Evolutionary conservation across 2,329 filamentous ascomycete genomes (phyloP).

Genomic region (Alternaria sp.): DNA sequence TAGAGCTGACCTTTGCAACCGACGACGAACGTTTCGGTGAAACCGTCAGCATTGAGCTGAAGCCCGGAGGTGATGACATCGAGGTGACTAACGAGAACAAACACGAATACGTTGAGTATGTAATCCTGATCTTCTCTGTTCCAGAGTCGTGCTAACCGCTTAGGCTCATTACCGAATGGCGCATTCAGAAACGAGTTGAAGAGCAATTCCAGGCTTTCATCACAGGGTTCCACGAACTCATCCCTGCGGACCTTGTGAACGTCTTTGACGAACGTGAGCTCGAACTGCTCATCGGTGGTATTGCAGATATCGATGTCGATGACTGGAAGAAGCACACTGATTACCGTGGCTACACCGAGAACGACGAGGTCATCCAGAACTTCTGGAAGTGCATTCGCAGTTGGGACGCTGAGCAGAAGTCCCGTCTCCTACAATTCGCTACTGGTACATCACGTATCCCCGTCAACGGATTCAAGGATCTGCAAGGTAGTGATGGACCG

Average conservation of each 20-base stretch:
- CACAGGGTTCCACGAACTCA: slow-evolving; percentile 95
- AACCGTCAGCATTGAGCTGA: slow-evolving; percentile 90
- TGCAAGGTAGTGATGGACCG: slow-evolving; percentile 95
- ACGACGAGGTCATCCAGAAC: slow-evolving; percentile 94
- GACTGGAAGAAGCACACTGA: slow-evolving; percentile 99
- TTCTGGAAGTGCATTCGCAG: slow-evolving; percentile 98
- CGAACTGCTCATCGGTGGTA: slow-evolving; percentile 95
- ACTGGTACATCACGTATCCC: slow-evolving; percentile 97
- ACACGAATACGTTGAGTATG: slow-evolving; percentile 93
- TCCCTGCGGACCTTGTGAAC: slow-evolving; percentile 94
- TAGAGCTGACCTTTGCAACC: slow-evolving; percentile 95
- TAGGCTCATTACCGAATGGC: slow-evolving; percentile 95
- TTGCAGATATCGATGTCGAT: slow-evolving; percentile 99
- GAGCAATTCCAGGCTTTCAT: slow-evolving; percentile 99
- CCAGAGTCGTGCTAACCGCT: slow-evolving; percentile 19
- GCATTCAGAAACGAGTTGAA: slow-evolving; percentile 96
- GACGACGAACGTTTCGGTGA: slow-evolving; percentile 98
- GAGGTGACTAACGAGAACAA: slow-evolving; percentile 99
- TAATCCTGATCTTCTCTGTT: slow-evolving; percentile 16
- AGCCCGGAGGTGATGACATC: slow-evolving; percentile 86
- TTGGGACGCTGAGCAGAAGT: slow-evolving; percentile 99
- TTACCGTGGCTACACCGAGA: slow-evolving; percentile 97
- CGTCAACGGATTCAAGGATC: slow-evolving; percentile 98
- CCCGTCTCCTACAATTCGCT: slow-evolving; percentile 91
- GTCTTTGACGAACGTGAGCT: slow-evolving; percentile 98